Base-by-base conservation (phyloP, 805 yeast genomes). In the Candida anglica region DNA sequence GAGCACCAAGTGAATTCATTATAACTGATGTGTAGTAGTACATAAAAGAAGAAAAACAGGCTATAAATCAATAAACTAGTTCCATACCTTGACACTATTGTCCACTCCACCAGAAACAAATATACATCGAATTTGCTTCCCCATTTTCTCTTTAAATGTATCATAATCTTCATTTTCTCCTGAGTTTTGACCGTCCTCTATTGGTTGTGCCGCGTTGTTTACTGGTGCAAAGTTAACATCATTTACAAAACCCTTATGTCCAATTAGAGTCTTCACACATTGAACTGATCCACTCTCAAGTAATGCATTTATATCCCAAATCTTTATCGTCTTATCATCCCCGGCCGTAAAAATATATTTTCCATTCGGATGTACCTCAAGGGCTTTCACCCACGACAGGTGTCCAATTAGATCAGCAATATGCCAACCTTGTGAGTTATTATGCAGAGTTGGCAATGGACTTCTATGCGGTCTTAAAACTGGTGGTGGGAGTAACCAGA, bases 401-500 rank as follows among this genome's bases (percentile, higher is more conserved):
- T 89, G 97, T 2, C 93, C 96, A 5, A 60, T 48, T 8, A 86
- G 59, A 14, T 78, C 77, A 16, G 69, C 65, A 1, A 86, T 47
- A 17, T 75, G 60, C 46, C 66, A 70, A 2, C 85, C 91, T 30
- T 79, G 75, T 1, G 84, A 77, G 46, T 78, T 72, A 15, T 73
- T 56, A 16, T 53, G 43, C 19, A 51, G 48, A 0, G 77, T 58
- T 0, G 87, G 84, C 27, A 74, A 58, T 6, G 84, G 82, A 15
- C 68, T 60, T 17, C 77, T 55, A 45, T 75, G 75, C 2, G 79
- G 73, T 20, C 72, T 57, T n/a, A 77, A 37, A 6, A 62, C 66
- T 1, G 91, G 89, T 1, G 78, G 55, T 1, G 88, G 87, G n/a
- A 83, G 53, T 30, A 78, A 66, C 96, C 96, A 89, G 13, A 89